phyloP scores from a whole-genome alignment of 1,139 yeast species.

The Debaryomyces nepalensis region DNA sequence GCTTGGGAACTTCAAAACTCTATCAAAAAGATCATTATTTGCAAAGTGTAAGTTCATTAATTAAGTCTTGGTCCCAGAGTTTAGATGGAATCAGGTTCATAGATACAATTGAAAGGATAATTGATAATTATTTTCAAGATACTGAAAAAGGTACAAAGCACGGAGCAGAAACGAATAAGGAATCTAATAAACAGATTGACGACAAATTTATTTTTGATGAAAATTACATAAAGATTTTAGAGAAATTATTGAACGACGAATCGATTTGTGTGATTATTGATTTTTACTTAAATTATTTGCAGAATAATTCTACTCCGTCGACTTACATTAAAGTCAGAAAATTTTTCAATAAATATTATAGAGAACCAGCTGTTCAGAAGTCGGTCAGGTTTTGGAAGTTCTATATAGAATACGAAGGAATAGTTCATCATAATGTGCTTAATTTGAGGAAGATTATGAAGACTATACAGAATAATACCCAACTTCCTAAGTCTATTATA shows the following conservation, averaged over 20 bases:
- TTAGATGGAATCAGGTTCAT: constrained; percentile 14
- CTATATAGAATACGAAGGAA: constrained; percentile 56
- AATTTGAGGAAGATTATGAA: constrained; percentile 50
- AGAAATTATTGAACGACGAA: constrained; percentile 34
- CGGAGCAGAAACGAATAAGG: constrained; percentile 9
- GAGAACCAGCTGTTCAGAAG: constrained; percentile 37
- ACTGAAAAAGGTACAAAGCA: constrained; percentile 15
- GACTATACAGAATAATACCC: constrained; percentile 46
- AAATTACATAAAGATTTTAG: constrained; percentile 17
- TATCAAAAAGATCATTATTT: constrained; percentile 32
- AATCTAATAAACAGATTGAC: neutral
- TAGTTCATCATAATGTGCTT: constrained; percentile 41
- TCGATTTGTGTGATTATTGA: constrained; percentile 33
- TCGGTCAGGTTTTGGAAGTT: constrained; percentile 60
- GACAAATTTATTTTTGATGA: constrained; percentile 13
- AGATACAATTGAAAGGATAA: constrained; percentile 21
- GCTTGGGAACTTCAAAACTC: constrained; percentile 20
- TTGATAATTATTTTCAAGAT: constrained; percentile 26
- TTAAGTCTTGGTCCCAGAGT: constrained; percentile 25
- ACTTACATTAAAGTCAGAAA: constrained; percentile 28
- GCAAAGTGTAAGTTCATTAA: constrained; percentile 24
- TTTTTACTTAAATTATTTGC: constrained; percentile 23
- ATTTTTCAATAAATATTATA: constrained; percentile 47
- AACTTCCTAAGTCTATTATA: constrained; percentile 51
- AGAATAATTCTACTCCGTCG: constrained; percentile 1